Percentiles rank a stretch among this genome's conserved stretches.
These are phyloP conservation scores for Diatrype stigma DNA, from an alignment of 2,329 filamentous ascomycete genomes.

Conservation along the genomic window DNA sequence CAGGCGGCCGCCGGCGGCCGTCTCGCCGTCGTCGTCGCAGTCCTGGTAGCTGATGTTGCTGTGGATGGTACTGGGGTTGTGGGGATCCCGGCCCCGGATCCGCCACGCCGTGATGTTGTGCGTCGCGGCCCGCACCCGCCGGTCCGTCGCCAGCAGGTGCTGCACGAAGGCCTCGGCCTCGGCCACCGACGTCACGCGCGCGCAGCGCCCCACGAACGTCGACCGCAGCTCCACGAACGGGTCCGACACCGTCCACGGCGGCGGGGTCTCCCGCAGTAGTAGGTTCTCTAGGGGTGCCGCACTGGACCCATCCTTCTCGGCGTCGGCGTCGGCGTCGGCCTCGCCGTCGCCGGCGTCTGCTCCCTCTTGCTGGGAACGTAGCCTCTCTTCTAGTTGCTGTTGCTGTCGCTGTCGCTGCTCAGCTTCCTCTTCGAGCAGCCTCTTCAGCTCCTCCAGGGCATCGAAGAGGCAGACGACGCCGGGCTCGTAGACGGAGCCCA, in stretches of 20 bases:
- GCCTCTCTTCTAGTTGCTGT: slow-evolving; percentile 23
- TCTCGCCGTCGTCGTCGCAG: slow-evolving; percentile 94
- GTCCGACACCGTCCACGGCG: slow-evolving; percentile 71
- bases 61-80: no score
- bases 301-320: slow-evolving; percentile 8
- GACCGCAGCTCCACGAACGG: slow-evolving; percentile 78
- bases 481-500: slow-evolving; percentile 64
- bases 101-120: slow-evolving; percentile 97
- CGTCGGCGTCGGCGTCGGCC: slow-evolving; percentile 4
- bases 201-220: slow-evolving; percentile 77
- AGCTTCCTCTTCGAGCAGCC: slow-evolving; percentile 32
- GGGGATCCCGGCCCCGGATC: slow-evolving; percentile 59
- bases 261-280: no score
- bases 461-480: slow-evolving; percentile 87
- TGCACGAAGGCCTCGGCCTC: slow-evolving; percentile 69
- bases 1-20: slow-evolving; percentile 79
- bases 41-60: slow-evolving; percentile 67
- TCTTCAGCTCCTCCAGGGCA: slow-evolving; percentile 70
- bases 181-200: slow-evolving; percentile 61
- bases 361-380: slow-evolving; percentile 7
- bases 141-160: slow-evolving; percentile 77
- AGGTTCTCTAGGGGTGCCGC: no score
- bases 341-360: no score
- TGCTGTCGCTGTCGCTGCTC: slow-evolving; percentile 22
- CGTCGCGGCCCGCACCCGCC: slow-evolving; percentile 78